A percentile compares a stretch with the other conserved stretches of the same genome.
These are phyloP conservation scores for Rhododendron ferrugineum DNA, from an alignment of 148 eudicot genomes.

Conservation along the genomic window DNA sequence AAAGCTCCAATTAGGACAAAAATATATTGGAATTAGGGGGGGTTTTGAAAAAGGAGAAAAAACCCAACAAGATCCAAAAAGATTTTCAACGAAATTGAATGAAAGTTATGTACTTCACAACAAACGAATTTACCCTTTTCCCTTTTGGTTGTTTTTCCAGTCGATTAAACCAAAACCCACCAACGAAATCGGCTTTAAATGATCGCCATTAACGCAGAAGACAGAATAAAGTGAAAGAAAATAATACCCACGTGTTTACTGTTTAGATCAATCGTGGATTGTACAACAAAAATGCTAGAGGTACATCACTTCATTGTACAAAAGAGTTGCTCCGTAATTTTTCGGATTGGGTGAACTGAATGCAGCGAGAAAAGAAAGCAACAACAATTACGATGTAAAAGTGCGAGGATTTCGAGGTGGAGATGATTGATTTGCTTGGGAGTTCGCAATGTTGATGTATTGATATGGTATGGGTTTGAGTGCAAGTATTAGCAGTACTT, in stretches of 20 bases:
- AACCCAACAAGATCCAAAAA: not conserved
- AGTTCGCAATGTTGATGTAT: not conserved
- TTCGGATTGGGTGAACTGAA: constrained; percentile 1
- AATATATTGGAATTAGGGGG: not conserved
- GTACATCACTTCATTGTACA: too few relatives aligned
- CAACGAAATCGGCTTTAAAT: not conserved
- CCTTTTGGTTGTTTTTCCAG: not conserved
- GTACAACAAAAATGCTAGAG: too few relatives aligned
- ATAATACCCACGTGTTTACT: not conserved
- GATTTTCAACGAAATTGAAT: not conserved
- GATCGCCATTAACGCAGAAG: not conserved
- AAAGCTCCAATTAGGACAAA: not conserved
- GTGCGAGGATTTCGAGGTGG: not conserved
- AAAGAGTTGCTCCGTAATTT: too few relatives aligned
- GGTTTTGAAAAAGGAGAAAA: not conserved
- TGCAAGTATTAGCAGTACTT: not conserved
- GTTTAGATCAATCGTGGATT: not conserved
- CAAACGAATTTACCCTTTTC: not conserved
- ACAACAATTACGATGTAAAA: not conserved
- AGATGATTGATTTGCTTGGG: not conserved
- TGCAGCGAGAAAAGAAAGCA: not conserved
- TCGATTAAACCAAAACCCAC: not conserved
- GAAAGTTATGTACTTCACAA: not conserved
- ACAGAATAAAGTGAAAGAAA: not conserved
- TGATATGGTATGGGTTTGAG: not conserved